Percentiles rank a stretch among this genome's conserved stretches.
Conservation (phyloP, 106 monocot genomes). For the Platanthera zijinensis region DNA sequence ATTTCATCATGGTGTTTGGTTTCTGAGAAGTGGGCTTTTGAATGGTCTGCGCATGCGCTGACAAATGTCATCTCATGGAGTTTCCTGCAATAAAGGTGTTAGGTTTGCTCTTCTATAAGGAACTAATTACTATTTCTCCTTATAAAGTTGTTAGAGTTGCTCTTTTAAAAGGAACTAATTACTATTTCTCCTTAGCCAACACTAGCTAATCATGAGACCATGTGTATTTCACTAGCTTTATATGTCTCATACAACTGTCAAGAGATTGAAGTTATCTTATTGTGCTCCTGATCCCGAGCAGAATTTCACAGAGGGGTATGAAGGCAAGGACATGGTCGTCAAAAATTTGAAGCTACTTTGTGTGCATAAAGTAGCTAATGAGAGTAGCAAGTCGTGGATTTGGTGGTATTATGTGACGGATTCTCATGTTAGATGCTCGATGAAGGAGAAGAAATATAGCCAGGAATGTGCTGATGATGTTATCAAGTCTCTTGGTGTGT, state of each 20-base stretch:
- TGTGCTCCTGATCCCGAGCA: slow-evolving; percentile 90
- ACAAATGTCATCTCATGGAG: neutral
- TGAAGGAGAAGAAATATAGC: slow-evolving; percentile 82
- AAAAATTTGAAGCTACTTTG: slow-evolving; percentile 90
- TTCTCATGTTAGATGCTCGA: slow-evolving; percentile 75
- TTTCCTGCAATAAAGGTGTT: neutral
- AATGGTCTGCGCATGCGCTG: neutral
- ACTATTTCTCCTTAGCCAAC: too few relatives aligned
- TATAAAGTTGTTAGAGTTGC: neutral
- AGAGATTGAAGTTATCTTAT: slow-evolving; percentile 15
- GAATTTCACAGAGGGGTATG: slow-evolving; percentile 65
- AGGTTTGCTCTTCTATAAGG: neutral
- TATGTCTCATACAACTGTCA: neutral
- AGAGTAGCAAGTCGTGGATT: slow-evolving; percentile 55
- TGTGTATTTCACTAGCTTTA: neutral
- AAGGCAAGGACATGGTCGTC: slow-evolving; percentile 77
- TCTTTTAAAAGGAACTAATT: neutral
- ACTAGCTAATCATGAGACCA: neutral
- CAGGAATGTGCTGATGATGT: slow-evolving; percentile 72
- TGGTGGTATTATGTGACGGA: slow-evolving; percentile 97
- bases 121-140: neutral
- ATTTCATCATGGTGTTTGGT: neutral
- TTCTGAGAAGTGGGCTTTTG: neutral
- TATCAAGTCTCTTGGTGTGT: slow-evolving; percentile 63
- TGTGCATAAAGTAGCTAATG: slow-evolving; percentile 62